Evolutionary conservation across 495 filamentous ascomycete genomes (phyloP), one percentile per base, ranked within the genome.

Genomic region (Copromyces sp.): DNA sequence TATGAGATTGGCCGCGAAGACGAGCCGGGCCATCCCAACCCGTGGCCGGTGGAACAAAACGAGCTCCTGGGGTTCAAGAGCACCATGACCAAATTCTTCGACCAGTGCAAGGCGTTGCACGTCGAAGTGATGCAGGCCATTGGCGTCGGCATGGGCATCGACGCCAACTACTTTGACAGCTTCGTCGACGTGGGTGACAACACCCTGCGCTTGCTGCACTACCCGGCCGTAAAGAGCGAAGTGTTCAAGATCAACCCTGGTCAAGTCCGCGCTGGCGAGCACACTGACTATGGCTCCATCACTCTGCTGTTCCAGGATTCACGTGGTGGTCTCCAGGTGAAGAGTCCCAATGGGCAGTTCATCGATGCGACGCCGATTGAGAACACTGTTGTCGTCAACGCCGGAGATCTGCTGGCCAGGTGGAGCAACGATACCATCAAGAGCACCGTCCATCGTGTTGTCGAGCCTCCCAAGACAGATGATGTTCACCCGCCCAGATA

Each of bases 401-500:
- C 94, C 2, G 95, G 94, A 2, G 95, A 98, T 81, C 74, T 98
- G 76, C 81, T 98, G 59, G 91, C 93, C 3, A 83, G 94, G 39
- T 98, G 95, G 95, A 92, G 90, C 47, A 98, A 98, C 77, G 93
- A 94, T 76, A 89, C 87, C 6, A 95, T 98, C 78, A 92, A 90
- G 82, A 93, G 90, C 73, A 98, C 95, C 0, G 88, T 92, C 70
- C 95, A 98, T 79, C 88, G 94, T 29, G 95, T 98, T 3, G 92
- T 98, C 11, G 90, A 97, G 81, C 95, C 95, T 7, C 92, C 91
- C 4, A 75, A 77, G 32, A 77, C 77, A 11, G 81, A 81, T 20
- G 85, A 85, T 47, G 74, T 80, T 68, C 86, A 92, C 78, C 90
- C 90, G 39, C 82, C 90, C 5, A 81, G 91, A 69, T 93, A 92